A percentile compares a stretch with the other conserved stretches of the same genome.
Conservation (phyloP, 2,329 filamentous ascomycete genomes). For the Fusarium sulawesiense region DNA sequence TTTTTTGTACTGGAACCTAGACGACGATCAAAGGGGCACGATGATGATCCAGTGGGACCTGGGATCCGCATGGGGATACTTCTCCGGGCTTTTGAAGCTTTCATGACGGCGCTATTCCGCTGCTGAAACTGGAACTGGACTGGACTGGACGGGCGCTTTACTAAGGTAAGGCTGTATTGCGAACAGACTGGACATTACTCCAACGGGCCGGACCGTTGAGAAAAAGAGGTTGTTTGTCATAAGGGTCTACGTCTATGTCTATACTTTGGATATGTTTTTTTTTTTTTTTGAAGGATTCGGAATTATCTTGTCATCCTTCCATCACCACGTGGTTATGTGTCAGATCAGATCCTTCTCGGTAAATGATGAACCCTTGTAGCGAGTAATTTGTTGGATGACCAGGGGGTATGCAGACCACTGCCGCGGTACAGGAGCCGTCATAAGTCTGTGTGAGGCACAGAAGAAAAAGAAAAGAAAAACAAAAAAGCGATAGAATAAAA, state of each 20-base stretch:
- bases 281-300: too few species aligned
- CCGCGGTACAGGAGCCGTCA: not conserved
- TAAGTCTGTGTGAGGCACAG: not conserved
- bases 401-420: not conserved
- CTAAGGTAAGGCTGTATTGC: not conserved
- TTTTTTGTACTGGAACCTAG: not conserved
- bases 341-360: not conserved
- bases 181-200: slow-evolving; percentile 11
- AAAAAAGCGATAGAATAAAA: not conserved
- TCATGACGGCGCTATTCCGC: slow-evolving; percentile 26
- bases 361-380: slow-evolving; percentile 1
- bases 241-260: too few species aligned
- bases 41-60: not conserved
- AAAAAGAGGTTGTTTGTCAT: not conserved
- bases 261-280: too few species aligned
- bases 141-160: not conserved
- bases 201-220: slow-evolving; percentile 31
- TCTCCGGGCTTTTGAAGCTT: slow-evolving; percentile 7
- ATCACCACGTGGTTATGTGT: slow-evolving; percentile 13
- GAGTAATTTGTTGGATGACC: not conserved
- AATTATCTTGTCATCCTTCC: not conserved
- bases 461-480: not conserved
- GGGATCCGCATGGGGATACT: slow-evolving; percentile 15
- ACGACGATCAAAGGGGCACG: slow-evolving; percentile 26
- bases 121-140: not conserved